phyloP scores from a whole-genome alignment of 106 monocot species.

The Agapanthus africanus region DNA sequence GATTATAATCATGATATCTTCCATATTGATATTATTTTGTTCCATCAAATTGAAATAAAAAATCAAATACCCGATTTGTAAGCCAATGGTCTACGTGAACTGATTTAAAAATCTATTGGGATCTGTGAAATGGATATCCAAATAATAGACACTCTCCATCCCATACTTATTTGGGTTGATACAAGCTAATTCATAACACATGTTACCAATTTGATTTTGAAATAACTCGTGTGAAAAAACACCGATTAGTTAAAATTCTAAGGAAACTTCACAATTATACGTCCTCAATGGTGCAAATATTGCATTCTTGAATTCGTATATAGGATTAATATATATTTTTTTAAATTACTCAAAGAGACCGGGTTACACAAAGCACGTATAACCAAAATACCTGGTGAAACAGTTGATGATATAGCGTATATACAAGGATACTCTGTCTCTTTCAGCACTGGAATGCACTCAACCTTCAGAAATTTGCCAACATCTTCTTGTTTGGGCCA shows the following conservation, averaged over 20 bases:
- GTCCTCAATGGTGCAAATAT: not conserved
- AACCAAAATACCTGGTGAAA: slow-evolving; percentile 67
- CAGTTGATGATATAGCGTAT: slow-evolving; percentile 69
- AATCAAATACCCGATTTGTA: not conserved
- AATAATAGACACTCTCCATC: not conserved
- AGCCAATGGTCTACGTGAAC: not conserved
- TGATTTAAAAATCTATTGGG: not conserved
- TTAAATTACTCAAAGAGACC: not conserved
- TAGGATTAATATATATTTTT: not conserved
- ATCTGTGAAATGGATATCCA: not conserved
- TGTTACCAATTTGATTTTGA: not conserved
- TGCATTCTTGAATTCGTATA: not conserved
- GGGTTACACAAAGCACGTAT: not conserved
- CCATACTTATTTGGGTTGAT: not conserved
- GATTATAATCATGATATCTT: not conserved
- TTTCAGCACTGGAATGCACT: slow-evolving; percentile 59
- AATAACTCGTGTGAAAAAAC: not conserved
- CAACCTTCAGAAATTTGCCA: slow-evolving; percentile 83
- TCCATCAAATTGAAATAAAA: not conserved
- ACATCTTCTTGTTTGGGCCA: slow-evolving; percentile 83
- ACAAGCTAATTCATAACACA: not conserved
- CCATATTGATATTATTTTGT: not conserved
- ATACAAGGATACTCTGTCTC: slow-evolving; percentile 59
- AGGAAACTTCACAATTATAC: not conserved
- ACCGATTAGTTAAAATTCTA: too few species aligned